Evolutionary conservation across 352 stramenopile genomes (phyloP).

Genomic region (Globisporangium rhizosaccharum): DNA sequence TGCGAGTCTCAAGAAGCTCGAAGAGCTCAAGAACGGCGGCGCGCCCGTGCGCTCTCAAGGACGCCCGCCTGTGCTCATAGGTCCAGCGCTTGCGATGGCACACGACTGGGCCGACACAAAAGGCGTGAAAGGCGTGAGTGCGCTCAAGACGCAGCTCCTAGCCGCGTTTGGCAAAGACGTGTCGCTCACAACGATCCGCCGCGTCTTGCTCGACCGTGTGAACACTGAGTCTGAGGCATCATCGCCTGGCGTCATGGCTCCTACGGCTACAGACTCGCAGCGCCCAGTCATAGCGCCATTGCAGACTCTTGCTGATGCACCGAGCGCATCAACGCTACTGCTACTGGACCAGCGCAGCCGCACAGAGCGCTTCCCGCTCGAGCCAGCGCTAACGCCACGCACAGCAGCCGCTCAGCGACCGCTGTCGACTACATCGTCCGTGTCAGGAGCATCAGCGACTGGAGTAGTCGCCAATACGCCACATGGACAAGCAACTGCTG

Average conservation of each 20-base stretch:
- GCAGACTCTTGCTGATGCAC: too few relatives aligned
- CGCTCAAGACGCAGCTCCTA: not conserved
- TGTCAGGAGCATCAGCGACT: too few relatives aligned
- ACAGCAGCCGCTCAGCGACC: too few relatives aligned
- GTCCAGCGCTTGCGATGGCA: not conserved
- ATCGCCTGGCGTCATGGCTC: too few relatives aligned
- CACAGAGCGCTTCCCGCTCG: too few relatives aligned
- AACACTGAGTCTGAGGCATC: not conserved
- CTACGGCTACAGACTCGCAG: not conserved
- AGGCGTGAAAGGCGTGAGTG: not conserved
- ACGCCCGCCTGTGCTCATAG: slow-evolving; percentile 1
- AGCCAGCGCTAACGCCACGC: too few relatives aligned
- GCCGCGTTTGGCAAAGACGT: not conserved
- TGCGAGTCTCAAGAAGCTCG: slow-evolving; percentile 3
- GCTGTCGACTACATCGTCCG: too few relatives aligned
- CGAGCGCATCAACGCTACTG: too few relatives aligned
- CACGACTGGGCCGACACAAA: not conserved
- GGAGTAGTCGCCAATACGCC: too few relatives aligned
- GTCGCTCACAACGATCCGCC: slow-evolving; percentile 3
- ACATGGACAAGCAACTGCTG: not conserved
- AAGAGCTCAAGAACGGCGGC: not conserved
- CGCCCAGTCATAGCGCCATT: not conserved
- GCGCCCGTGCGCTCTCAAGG: not conserved
- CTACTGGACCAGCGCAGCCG: too few relatives aligned
- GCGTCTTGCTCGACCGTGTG: slow-evolving; percentile 1